Conservation (phyloP, 495 filamentous ascomycete genomes). For the Daldinia bambusicola region DNA sequence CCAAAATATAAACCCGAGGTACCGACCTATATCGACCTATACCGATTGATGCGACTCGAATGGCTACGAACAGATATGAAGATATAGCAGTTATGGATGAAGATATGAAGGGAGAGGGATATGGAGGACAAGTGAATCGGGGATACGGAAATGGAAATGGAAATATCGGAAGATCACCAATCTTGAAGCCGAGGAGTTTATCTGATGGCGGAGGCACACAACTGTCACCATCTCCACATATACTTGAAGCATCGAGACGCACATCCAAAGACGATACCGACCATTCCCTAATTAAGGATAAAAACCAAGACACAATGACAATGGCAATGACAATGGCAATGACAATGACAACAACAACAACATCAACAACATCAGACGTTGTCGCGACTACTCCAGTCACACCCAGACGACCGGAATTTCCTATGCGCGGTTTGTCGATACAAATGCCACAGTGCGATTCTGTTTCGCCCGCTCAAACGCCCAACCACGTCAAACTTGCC, state of each 20-base stretch:
- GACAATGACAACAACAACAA: too few relatives aligned
- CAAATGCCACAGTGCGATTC: constrained; percentile 72
- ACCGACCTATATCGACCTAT: neutral
- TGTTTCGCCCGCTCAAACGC: constrained; percentile 56
- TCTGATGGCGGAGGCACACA: constrained; percentile 62
- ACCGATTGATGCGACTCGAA: constrained; percentile 7
- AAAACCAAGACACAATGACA: constrained; percentile 35
- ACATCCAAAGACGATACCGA: constrained; percentile 79
- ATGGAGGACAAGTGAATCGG: constrained; percentile 1
- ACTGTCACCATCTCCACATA: constrained; percentile 74
- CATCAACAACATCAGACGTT: constrained; percentile 2
- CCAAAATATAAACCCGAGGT: neutral
- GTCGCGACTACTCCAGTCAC: constrained; percentile 62
- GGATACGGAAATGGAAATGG: constrained; percentile 28
- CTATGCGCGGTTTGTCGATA: constrained; percentile 71
- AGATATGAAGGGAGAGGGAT: constrained; percentile 29
- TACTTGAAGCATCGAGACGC: constrained; percentile 64
- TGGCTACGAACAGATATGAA: constrained; percentile 35
- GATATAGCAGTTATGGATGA: constrained; percentile 49
- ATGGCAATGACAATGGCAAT: too few relatives aligned
- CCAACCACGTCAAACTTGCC: constrained; percentile 68
- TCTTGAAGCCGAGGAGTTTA: constrained; percentile 57
- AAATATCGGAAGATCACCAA: constrained; percentile 43
- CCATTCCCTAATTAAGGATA: constrained; percentile 63
- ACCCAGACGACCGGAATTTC: constrained; percentile 69